Evolutionary conservation across 1,284 basidiomycete species (phyloP).

Genomic region (Apiotrichum gracile): DNA sequence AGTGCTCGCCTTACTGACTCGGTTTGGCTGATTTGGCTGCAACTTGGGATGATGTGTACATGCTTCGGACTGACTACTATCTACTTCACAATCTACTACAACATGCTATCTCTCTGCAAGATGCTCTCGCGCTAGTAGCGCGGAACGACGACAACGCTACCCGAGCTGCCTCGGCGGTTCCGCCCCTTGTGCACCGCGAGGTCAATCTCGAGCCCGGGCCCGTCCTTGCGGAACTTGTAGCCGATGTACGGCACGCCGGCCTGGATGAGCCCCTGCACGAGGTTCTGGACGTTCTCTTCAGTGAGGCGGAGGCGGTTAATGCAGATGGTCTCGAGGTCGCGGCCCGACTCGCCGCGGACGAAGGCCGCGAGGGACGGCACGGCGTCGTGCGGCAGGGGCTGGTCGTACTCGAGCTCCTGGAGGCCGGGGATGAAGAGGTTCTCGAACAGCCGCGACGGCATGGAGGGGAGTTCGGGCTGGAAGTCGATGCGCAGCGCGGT

Average conservation of each 20-base stretch:
- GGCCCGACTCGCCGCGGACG: neutral
- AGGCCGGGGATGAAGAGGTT: neutral
- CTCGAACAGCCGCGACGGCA: neutral
- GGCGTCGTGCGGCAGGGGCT: neutral
- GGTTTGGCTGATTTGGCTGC: too few relatives aligned
- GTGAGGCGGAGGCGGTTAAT: neutral
- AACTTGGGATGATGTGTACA: too few relatives aligned
- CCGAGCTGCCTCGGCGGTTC: neutral
- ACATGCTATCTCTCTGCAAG: neutral
- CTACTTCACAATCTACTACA: neutral
- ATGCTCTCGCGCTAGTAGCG: neutral
- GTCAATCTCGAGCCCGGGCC: neutral
- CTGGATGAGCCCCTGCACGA: neutral
- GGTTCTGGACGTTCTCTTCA: neutral
- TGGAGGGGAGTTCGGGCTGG: neutral
- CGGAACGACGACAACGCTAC: neutral
- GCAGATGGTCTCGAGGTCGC: neutral
- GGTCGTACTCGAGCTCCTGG: neutral
- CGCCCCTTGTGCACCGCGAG: neutral
- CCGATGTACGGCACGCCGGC: neutral
- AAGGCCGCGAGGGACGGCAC: neutral
- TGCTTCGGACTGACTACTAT: too few relatives aligned
- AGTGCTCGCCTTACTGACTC: too few relatives aligned
- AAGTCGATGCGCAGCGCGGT: neutral
- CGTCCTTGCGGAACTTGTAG: neutral